These are phyloP conservation scores for Passalora sequoiae DNA, from an alignment of 2,329 filamentous ascomycete genomes.

Conservation along the genomic window DNA sequence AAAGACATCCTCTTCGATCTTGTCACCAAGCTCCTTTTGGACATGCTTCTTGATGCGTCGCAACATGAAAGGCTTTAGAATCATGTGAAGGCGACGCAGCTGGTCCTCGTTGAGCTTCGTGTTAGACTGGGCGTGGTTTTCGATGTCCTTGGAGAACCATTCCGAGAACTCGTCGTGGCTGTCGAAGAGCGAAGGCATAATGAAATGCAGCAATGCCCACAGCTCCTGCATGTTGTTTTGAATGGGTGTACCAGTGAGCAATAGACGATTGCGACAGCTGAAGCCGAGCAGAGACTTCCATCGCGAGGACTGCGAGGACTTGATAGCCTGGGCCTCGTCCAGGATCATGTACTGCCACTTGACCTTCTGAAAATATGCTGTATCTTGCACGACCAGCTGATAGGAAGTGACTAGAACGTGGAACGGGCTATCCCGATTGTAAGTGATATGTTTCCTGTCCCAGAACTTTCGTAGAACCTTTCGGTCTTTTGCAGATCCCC, in stretches of 20 bases:
- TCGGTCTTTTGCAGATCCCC: conserved; percentile 88
- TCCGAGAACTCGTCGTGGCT: conserved; percentile 89
- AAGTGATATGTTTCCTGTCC: conserved; percentile 96
- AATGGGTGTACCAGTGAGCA: conserved; percentile 94
- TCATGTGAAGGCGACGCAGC: conserved; percentile 95
- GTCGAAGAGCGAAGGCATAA: conserved; percentile 98
- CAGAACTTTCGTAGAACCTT: conserved; percentile 98
- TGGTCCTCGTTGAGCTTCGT: conserved; percentile 99
- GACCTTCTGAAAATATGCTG: conserved; percentile 98
- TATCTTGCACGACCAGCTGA: conserved; percentile 91
- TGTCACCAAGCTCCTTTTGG: conserved; percentile 97
- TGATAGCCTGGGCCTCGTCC: conserved; percentile 97
- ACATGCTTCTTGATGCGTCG: conserved; percentile 99
- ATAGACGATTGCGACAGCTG: conserved; percentile 87
- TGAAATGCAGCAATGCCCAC: conserved; percentile 96
- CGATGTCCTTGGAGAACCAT: conserved; percentile 94
- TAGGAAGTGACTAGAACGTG: conserved; percentile 96
- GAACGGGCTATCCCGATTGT: conserved; percentile 87
- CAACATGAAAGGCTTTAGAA: conserved; percentile 98
- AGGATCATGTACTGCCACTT: conserved; percentile 99
- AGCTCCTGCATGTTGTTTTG: conserved; percentile 99
- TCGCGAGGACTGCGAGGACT: conserved; percentile 89
- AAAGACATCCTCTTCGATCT: conserved; percentile 94
- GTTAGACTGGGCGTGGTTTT: conserved; percentile 96
- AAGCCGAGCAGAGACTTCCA: conserved; percentile 96